phyloP scores from a whole-genome alignment of 371 early-diverging fungal genomes.

The Cladochytrium tenue region DNA sequence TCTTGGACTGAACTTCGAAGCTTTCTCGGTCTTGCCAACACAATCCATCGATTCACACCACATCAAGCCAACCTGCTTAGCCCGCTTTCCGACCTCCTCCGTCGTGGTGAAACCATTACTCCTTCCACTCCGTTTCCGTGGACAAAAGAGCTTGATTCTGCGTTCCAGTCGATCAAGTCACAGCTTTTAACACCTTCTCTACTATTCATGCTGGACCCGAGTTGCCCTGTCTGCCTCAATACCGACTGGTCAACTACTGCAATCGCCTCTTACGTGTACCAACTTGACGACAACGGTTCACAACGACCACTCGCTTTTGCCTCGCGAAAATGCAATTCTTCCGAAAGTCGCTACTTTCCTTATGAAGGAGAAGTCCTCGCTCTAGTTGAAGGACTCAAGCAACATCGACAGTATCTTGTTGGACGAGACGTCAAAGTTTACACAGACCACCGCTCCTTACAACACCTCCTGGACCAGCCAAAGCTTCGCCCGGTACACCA shows the following conservation, averaged over 20 bases:
- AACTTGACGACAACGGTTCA: slow-evolving; percentile 5
- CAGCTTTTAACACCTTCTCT: neutral
- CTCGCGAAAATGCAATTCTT: slow-evolving; percentile 9
- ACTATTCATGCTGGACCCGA: slow-evolving; percentile 10
- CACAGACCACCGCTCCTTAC: slow-evolving; percentile 16
- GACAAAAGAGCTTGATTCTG: neutral
- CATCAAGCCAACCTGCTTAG: slow-evolving; percentile 40
- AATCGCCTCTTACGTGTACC: slow-evolving; percentile 12
- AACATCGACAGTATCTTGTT: neutral
- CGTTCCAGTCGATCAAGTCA: neutral
- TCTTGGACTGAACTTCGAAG: slow-evolving; percentile 37
- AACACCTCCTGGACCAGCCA: slow-evolving; percentile 9
- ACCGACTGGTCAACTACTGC: slow-evolving; percentile 9
- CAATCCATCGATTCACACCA: slow-evolving; percentile 51
- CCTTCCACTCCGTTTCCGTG: neutral
- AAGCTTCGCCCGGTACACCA: slow-evolving; percentile 17
- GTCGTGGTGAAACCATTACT: neutral
- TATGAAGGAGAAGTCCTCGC: slow-evolving; percentile 3
- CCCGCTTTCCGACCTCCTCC: slow-evolving; percentile 45
- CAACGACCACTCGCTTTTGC: slow-evolving; percentile 7
- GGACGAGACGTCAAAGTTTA: slow-evolving; percentile 7
- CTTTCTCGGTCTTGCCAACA: slow-evolving; percentile 58
- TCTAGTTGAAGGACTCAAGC: neutral
- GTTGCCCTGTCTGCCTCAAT: slow-evolving; percentile 1
- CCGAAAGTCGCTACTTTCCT: neutral